Evolutionary conservation across 1,284 basidiomycete genomes (phyloP).

Genomic region (Rhodotorula sp.): DNA sequence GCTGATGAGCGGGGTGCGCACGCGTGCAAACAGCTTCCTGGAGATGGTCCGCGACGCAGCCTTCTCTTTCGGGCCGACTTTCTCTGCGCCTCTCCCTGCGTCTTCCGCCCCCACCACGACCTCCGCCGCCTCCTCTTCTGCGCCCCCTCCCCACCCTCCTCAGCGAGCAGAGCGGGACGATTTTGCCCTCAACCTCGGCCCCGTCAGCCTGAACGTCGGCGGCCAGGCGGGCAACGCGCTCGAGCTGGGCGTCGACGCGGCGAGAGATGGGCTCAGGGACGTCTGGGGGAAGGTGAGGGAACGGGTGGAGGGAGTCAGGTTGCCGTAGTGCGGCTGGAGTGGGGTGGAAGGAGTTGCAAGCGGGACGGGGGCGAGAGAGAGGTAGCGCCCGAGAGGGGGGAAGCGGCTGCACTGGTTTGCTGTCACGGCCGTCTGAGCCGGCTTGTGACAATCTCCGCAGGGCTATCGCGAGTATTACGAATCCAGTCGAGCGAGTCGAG

Average conservation of each 20-base stretch:
- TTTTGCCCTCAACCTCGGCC: slow-evolving; percentile 83
- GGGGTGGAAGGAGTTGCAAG: not conserved
- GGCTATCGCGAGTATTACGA: too few species aligned
- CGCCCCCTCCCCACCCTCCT: not conserved
- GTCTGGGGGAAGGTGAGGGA: slow-evolving; percentile 84
- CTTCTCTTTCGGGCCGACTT: slow-evolving; percentile 57
- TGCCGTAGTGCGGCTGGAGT: slow-evolving; percentile 9
- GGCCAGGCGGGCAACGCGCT: slow-evolving; percentile 68
- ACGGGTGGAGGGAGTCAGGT: slow-evolving; percentile 64
- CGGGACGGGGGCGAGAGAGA: not conserved
- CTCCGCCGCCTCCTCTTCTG: not conserved
- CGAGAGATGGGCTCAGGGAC: slow-evolving; percentile 69
- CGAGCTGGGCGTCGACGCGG: slow-evolving; percentile 61
- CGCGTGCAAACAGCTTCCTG: slow-evolving; percentile 41
- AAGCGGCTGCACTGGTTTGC: too few species aligned
- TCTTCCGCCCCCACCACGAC: slow-evolving; percentile 55
- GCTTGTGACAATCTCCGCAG: too few species aligned
- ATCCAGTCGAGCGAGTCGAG: too few species aligned
- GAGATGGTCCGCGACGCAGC: slow-evolving; percentile 45
- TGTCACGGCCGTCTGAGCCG: too few species aligned
- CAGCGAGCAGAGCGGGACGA: slow-evolving; percentile 56
- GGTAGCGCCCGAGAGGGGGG: not conserved
- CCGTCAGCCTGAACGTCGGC: slow-evolving; percentile 84
- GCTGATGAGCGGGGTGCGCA: not conserved
- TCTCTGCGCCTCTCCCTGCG: slow-evolving; percentile 63